phyloP scores from a whole-genome alignment of 345 rosid genomes.

The Hevea brasiliensis region DNA sequence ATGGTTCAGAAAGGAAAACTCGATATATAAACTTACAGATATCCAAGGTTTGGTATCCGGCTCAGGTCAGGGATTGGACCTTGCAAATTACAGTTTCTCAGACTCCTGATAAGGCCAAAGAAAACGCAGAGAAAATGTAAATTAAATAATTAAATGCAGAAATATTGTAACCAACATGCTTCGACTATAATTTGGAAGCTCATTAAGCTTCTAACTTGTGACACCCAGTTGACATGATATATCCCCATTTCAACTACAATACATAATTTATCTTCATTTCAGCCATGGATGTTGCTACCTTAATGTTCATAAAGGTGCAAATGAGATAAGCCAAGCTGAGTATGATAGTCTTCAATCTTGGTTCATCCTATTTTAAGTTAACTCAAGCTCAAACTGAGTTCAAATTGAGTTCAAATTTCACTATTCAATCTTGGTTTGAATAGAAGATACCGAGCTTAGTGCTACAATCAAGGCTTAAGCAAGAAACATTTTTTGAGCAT shows the following conservation, averaged over 20 bases:
- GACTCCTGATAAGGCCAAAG: constrained; percentile 63
- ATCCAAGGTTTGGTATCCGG: constrained; percentile 65
- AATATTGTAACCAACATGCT: not conserved
- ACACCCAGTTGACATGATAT: not conserved
- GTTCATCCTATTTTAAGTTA: not conserved
- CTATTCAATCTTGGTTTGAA: not conserved
- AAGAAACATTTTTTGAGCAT: too few relatives aligned
- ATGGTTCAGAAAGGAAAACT: not conserved
- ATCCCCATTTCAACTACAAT: not conserved
- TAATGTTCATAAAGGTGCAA: not conserved
- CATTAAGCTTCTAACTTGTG: constrained; percentile 5
- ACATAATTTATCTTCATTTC: not conserved
- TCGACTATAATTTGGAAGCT: constrained; percentile 1
- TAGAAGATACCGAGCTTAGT: not conserved
- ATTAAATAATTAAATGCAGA: too few relatives aligned
- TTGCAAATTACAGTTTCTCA: constrained; percentile 81
- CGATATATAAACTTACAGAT: constrained; percentile 59
- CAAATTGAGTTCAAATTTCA: not conserved
- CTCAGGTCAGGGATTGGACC: constrained; percentile 91
- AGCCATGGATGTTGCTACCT: not conserved
- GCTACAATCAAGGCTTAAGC: not conserved
- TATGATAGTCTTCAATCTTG: not conserved
- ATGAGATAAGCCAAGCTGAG: not conserved
- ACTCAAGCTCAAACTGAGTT: not conserved
- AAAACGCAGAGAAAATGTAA: constrained; percentile 2